Percentiles rank a stretch among this genome's conserved stretches.
Conservation (phyloP, 2,329 filamentous ascomycete genomes). For the Chrysoporthe austroafricana region DNA sequence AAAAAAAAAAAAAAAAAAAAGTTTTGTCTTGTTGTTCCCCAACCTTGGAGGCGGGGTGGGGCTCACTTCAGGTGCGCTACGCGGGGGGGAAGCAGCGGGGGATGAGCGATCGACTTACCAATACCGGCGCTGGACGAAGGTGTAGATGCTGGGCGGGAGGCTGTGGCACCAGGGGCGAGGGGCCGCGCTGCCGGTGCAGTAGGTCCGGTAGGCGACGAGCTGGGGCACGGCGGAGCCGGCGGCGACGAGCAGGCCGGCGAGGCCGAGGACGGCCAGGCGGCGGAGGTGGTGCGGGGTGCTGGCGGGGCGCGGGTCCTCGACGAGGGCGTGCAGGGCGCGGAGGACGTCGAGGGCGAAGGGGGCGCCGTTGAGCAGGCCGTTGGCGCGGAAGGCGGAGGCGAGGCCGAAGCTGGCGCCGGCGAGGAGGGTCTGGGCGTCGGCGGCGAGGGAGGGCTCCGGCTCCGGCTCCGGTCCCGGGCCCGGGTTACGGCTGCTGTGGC, state of each 20-base stretch:
- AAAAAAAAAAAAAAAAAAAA: too few relatives aligned
- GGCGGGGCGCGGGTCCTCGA: slow-evolving; percentile 43
- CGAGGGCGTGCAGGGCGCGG: slow-evolving; percentile 37
- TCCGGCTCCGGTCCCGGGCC: slow-evolving; percentile 29
- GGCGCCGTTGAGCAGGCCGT: slow-evolving; percentile 82
- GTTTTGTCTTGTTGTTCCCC: too few relatives aligned
- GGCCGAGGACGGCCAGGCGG: slow-evolving; percentile 60
- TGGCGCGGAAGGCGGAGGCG: slow-evolving; percentile 77
- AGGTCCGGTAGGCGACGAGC: slow-evolving; percentile 71
- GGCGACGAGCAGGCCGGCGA: slow-evolving; percentile 71
- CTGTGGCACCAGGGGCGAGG: slow-evolving; percentile 74
- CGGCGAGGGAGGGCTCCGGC: slow-evolving; percentile 32
- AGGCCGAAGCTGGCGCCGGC: slow-evolving; percentile 73
- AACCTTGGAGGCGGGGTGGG: too few relatives aligned
- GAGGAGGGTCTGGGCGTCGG: slow-evolving; percentile 58
- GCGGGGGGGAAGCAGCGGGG: background rate
- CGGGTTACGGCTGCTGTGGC: background rate
- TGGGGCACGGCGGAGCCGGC: slow-evolving; percentile 75
- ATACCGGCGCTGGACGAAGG: slow-evolving; percentile 86
- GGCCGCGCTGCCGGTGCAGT: slow-evolving; percentile 63
- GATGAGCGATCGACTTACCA: slow-evolving; percentile 64
- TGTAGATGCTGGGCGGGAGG: slow-evolving; percentile 83
- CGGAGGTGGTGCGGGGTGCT: slow-evolving; percentile 47
- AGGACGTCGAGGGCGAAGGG: slow-evolving; percentile 70
- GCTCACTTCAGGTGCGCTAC: too few relatives aligned